A percentile compares a stretch with the other conserved stretches of the same genome.
Evolutionary conservation across 2,329 filamentous ascomycete genomes (phyloP).

Genomic region (Xylariaceae sp.): DNA sequence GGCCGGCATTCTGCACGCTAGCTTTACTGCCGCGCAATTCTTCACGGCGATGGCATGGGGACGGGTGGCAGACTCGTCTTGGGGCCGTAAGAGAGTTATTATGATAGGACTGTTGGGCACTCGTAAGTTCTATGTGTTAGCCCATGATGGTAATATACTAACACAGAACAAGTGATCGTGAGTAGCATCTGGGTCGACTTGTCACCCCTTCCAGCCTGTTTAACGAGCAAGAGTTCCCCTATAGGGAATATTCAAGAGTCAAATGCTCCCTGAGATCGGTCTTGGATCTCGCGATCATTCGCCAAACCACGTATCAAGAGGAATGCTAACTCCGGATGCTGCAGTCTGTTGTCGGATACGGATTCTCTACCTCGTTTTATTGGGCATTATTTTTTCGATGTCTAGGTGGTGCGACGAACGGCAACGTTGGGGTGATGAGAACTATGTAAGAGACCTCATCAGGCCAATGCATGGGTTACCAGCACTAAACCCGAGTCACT

Average conservation of each 20-base stretch:
- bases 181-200: no score
- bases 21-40: constrained; percentile 82
- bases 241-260: no score
- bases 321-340: no score
- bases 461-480: no score
- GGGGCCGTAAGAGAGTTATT: constrained; percentile 74
- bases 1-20: constrained; percentile 75
- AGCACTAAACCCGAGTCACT: constrained; percentile 3
- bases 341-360: constrained; percentile 71
- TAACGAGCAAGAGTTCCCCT: no score
- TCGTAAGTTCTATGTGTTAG: constrained; percentile 19
- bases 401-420: constrained; percentile 69
- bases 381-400: constrained; percentile 65
- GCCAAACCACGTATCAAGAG: no score
- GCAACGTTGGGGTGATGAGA: constrained; percentile 74
- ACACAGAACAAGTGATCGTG: constrained; percentile 42
- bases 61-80: constrained; percentile 64
- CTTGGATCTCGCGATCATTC: no score
- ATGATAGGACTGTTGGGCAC: constrained; percentile 76
- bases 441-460: constrained; percentile 57
- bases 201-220: no score
- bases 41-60: constrained; percentile 84
- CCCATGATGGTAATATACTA: neutral
- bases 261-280: no score
- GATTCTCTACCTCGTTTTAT: constrained; percentile 66